Evolutionary conservation across 2,329 filamentous ascomycete species (phyloP).

Genomic region (Xenosphaeropsis pyriputrescens): DNA sequence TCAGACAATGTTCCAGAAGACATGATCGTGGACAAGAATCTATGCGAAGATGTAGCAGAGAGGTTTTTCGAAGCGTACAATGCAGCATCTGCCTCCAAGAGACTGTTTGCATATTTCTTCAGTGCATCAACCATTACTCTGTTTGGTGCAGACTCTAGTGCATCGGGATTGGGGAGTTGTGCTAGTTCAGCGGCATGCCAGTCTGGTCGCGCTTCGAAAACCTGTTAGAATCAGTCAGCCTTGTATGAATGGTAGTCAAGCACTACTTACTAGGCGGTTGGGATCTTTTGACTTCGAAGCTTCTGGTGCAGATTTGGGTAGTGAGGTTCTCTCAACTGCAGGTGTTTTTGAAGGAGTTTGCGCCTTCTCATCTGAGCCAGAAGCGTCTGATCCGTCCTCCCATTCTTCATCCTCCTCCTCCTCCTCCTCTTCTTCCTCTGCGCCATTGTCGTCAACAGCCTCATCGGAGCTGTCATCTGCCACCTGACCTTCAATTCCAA

Average conservation of each 20-base stretch:
- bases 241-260: conserved; percentile 2
- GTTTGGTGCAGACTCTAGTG: conserved; percentile 28
- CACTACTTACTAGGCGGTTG: conserved; percentile 18
- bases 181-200: conserved; percentile 50
- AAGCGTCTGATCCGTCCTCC: conserved; percentile 14
- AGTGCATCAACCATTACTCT: conserved; percentile 39
- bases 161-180: conserved; percentile 28
- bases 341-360: conserved; percentile 10
- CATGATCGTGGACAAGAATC: conserved; percentile 97
- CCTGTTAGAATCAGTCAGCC: conserved; percentile 24
- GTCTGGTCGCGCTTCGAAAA: conserved; percentile 47
- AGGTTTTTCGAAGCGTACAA: conserved; percentile 58
- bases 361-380: conserved; percentile 19
- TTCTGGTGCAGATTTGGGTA: background rate
- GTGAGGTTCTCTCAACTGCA: background rate
- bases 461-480: conserved; percentile 15
- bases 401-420: conserved; percentile 19
- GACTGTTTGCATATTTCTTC: conserved; percentile 54
- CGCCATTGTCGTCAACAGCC: conserved; percentile 17
- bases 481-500: conserved; percentile 31
- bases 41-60: conserved; percentile 74
- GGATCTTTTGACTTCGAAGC: conserved; percentile 5
- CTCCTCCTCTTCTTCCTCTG: conserved; percentile 17
- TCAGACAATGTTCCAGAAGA: conserved; percentile 89
- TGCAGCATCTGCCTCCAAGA: conserved; percentile 66